These are phyloP conservation scores for Picochlorum sp. DNA, from an alignment of 139 green algal genomes.

Conservation along the genomic window DNA sequence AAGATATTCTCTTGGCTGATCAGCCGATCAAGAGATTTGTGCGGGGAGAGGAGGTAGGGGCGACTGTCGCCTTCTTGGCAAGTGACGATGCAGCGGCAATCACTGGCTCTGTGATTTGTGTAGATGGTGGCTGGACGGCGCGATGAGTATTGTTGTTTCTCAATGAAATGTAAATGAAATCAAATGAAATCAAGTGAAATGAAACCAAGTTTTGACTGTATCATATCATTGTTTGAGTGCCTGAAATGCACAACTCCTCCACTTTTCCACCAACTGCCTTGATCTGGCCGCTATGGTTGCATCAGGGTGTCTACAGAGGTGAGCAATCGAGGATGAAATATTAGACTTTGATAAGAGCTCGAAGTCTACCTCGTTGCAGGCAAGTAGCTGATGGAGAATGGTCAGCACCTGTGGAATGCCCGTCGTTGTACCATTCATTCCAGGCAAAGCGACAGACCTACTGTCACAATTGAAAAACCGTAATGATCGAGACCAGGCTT, in stretches of 20 bases:
- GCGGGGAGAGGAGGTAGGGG: slow-evolving; percentile 57
- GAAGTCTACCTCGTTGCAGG: neutral
- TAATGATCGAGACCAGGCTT: neutral
- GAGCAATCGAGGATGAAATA: slow-evolving; percentile 1
- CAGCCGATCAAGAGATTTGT: slow-evolving; percentile 86
- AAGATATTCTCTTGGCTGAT: slow-evolving; percentile 76
- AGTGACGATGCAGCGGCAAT: slow-evolving; percentile 62
- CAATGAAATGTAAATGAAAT: neutral
- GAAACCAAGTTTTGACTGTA: neutral
- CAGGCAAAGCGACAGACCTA: neutral
- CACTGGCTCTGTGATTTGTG: slow-evolving; percentile 67
- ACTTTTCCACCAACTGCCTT: neutral
- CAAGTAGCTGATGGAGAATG: neutral
- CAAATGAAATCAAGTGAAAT: neutral
- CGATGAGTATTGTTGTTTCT: slow-evolving; percentile 13
- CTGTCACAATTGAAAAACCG: neutral
- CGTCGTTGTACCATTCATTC: neutral
- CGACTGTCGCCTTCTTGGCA: slow-evolving; percentile 62
- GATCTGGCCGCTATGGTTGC: neutral
- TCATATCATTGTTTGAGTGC: neutral
- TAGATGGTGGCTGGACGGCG: slow-evolving; percentile 69
- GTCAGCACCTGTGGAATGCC: neutral
- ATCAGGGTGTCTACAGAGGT: neutral
- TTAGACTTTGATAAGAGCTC: slow-evolving; percentile 1
- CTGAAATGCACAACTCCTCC: neutral